Percentiles rank a stretch among this genome's conserved stretches.
These are phyloP conservation scores for Klebsormidium nitens DNA, from an alignment of 139 green algal genomes.

Conservation along the genomic window DNA sequence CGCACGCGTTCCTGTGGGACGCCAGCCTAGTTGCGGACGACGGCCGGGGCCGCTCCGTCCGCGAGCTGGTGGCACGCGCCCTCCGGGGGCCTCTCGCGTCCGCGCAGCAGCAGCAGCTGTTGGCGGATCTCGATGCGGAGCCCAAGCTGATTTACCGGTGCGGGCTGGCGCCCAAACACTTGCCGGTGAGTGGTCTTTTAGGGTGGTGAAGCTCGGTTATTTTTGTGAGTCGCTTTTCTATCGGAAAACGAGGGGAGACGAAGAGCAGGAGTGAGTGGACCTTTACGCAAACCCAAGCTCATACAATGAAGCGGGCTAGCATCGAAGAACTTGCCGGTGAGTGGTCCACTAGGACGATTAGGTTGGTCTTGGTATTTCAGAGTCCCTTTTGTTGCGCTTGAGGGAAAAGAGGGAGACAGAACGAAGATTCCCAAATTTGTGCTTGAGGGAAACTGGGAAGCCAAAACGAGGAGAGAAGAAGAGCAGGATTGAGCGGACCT, in stretches of 20 bases:
- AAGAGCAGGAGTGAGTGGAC: too few relatives aligned
- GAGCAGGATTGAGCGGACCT: conserved; percentile 46
- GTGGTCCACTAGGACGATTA: too few relatives aligned
- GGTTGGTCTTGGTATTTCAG: too few relatives aligned
- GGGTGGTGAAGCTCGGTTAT: not conserved
- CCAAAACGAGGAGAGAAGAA: too few relatives aligned
- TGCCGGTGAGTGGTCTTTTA: conserved; percentile 3
- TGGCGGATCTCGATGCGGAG: conserved; percentile 48
- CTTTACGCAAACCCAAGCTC: too few relatives aligned
- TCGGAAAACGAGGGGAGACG: too few relatives aligned
- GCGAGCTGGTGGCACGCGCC: conserved; percentile 50
- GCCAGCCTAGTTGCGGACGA: conserved; percentile 44
- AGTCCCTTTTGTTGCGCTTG: too few relatives aligned
- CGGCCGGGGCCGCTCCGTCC: conserved; percentile 22
- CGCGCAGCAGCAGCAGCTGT: conserved; percentile 50
- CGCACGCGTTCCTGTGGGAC: conserved; percentile 56
- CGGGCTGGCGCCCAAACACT: conserved; percentile 23
- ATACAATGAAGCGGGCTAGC: too few relatives aligned
- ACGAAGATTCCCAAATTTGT: too few relatives aligned
- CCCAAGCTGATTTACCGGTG: conserved; percentile 42
- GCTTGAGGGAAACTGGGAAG: too few relatives aligned
- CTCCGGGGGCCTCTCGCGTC: conserved; percentile 53
- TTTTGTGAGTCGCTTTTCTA: not conserved
- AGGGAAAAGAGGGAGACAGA: too few relatives aligned
- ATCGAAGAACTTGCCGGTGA: too few relatives aligned